phyloP scores from a whole-genome alignment of 106 monocot genomes.

The Xerophyta viscosa region DNA sequence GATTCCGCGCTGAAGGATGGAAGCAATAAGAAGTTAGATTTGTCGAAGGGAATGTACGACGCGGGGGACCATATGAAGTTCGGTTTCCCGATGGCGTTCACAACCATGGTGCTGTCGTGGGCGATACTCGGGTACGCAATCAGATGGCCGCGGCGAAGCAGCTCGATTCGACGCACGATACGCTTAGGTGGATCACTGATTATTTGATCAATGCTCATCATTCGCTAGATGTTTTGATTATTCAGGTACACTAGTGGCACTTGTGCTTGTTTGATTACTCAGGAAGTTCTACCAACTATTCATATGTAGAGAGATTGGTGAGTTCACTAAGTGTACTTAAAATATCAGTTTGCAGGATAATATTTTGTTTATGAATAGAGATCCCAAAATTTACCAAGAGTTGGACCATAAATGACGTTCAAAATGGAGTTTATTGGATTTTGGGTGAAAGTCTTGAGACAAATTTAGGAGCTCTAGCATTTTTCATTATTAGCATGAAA shows the following conservation, averaged over 20 bases:
- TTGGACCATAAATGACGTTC: no score
- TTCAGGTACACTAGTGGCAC: slow-evolving; percentile 74
- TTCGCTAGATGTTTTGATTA: slow-evolving; percentile 59
- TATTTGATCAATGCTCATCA: slow-evolving; percentile 90
- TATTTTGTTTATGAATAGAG: no score
- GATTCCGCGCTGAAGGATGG: slow-evolving; percentile 84
- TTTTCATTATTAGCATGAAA: neutral
- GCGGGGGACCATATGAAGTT: slow-evolving; percentile 99
- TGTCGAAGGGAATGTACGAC: slow-evolving; percentile 98
- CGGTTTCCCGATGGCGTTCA: slow-evolving; percentile 89
- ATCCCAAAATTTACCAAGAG: no score
- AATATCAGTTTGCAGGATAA: no score
- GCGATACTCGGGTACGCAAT: slow-evolving; percentile 86
- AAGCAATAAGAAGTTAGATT: slow-evolving; percentile 48
- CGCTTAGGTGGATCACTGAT: slow-evolving; percentile 98
- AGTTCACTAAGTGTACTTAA: no score
- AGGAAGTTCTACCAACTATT: no score
- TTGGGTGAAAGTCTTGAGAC: no score
- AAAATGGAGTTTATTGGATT: no score
- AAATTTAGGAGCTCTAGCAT: no score
- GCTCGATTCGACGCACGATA: slow-evolving; percentile 55
- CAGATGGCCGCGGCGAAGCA: slow-evolving; percentile 82
- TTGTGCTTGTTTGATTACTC: no score
- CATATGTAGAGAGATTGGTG: no score
- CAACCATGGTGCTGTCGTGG: slow-evolving; percentile 87